Evolutionary conservation across 2,329 filamentous ascomycete species (phyloP).

Genomic region (Ophiostoma ips): DNA sequence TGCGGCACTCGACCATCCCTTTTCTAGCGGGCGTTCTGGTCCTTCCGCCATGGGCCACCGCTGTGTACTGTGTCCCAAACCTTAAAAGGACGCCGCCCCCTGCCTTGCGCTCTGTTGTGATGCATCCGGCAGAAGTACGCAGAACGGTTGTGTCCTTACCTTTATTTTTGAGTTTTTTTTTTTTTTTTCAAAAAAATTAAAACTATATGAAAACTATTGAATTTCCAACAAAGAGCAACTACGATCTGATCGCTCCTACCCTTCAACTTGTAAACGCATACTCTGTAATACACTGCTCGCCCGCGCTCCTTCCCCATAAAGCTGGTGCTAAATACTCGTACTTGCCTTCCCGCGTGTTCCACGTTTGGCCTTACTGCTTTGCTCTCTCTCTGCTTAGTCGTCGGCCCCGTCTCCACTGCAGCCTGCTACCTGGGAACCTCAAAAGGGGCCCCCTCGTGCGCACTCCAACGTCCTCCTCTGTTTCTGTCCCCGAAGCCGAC

Average conservation of each 20-base stretch:
- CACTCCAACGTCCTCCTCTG: neutral
- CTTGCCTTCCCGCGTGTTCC: too few species aligned
- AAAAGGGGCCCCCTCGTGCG: constrained; percentile 2
- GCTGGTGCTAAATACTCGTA: neutral
- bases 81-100: too few species aligned
- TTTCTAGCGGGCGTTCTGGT: neutral
- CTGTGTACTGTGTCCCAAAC: neutral
- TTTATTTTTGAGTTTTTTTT: too few species aligned
- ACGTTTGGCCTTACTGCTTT: neutral
- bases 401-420: neutral
- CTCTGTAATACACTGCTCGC: neutral
- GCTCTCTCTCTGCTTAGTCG: neutral
- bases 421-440: neutral
- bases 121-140: too few species aligned
- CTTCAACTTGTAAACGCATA: neutral
- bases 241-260: neutral
- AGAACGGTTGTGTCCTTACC: too few species aligned
- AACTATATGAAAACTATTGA: too few species aligned
- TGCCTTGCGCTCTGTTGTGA: too few species aligned
- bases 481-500: neutral
- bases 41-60: too few species aligned
- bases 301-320: neutral
- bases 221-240: neutral
- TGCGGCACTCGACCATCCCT: neutral
- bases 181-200: too few species aligned